A percentile compares a stretch with the other conserved stretches of the same genome.
phyloP scores from a whole-genome alignment of 1,284 basidiomycete genomes.

The Pseudozyma pruni region DNA sequence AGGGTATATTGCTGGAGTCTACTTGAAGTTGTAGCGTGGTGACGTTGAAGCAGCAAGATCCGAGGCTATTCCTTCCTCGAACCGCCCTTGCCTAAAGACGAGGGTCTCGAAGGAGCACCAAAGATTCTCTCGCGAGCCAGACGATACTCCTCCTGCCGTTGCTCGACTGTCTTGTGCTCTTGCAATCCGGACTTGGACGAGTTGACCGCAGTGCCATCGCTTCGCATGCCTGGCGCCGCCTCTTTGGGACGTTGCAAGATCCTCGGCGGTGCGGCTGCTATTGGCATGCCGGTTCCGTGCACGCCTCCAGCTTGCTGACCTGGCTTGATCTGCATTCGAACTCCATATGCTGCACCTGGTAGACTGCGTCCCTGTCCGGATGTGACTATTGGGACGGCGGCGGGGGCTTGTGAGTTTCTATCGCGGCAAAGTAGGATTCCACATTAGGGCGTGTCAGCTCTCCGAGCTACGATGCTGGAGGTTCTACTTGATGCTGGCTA shows the following conservation, averaged over 20 bases:
- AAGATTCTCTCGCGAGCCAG: conserved; percentile 45
- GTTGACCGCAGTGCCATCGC: conserved; percentile 19
- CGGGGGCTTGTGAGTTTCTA: conserved; percentile 38
- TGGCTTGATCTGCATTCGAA: conserved; percentile 7
- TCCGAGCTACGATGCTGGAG: not conserved
- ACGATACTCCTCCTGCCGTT: conserved; percentile 48
- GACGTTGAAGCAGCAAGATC: no score
- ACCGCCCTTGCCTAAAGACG: conserved; percentile 5
- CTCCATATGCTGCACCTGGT: conserved; percentile 34
- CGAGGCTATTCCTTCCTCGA: conserved; percentile 3
- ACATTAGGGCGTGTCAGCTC: not conserved
- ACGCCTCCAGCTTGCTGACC: not conserved
- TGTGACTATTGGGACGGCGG: conserved; percentile 18
- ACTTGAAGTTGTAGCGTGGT: not conserved
- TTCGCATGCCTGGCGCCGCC: conserved; percentile 32
- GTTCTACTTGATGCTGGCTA: not conserved
- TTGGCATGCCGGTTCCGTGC: not conserved
- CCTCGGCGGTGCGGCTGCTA: conserved; percentile 33
- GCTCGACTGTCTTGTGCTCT: conserved; percentile 46
- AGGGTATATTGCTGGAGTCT: conserved; percentile 10
- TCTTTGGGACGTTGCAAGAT: conserved; percentile 44
- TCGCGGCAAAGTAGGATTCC: no score
- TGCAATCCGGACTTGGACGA: conserved; percentile 19
- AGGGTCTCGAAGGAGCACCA: conserved; percentile 13
- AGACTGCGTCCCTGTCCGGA: conserved; percentile 22